Evolutionary conservation across 2,329 filamentous ascomycete genomes (phyloP).

Genomic region (Colletotrichum aenigma): DNA sequence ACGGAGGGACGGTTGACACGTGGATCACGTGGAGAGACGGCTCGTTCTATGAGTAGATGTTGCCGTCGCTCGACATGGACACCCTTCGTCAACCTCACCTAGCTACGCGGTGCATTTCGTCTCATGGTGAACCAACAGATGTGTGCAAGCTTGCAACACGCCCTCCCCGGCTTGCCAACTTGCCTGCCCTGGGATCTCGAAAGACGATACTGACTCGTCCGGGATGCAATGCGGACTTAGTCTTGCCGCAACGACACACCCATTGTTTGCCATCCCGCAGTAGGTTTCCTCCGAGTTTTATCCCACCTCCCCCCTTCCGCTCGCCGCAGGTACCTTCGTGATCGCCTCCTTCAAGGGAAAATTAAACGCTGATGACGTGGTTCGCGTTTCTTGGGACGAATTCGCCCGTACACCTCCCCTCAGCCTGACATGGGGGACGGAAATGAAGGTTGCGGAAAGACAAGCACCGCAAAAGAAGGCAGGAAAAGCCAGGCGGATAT

Average conservation of each 20-base stretch:
- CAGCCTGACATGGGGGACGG: not conserved
- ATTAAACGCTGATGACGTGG: conserved; percentile 3
- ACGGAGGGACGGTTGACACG: not conserved
- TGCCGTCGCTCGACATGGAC: not conserved
- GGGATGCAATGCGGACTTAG: not conserved
- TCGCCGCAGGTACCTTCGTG: not conserved
- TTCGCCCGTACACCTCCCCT: not conserved
- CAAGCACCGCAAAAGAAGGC: not conserved
- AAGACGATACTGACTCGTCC: not conserved
- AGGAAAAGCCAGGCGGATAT: not conserved
- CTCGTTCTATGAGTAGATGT: not conserved
- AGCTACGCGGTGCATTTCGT: not conserved
- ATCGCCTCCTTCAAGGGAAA: not conserved
- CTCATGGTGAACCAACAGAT: not conserved
- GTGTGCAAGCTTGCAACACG: not conserved
- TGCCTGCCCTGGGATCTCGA: not conserved
- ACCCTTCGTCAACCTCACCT: not conserved
- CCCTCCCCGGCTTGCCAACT: not conserved
- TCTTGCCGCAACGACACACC: not conserved
- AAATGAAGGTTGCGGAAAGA: not conserved
- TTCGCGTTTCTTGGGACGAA: conserved; percentile 8
- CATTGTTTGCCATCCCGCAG: not conserved
- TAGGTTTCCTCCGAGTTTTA: not conserved
- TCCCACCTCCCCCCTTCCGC: not conserved
- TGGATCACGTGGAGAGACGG: not conserved